phyloP scores from a whole-genome alignment of 208 protist species.

The Tetramitus jugosus region DNA sequence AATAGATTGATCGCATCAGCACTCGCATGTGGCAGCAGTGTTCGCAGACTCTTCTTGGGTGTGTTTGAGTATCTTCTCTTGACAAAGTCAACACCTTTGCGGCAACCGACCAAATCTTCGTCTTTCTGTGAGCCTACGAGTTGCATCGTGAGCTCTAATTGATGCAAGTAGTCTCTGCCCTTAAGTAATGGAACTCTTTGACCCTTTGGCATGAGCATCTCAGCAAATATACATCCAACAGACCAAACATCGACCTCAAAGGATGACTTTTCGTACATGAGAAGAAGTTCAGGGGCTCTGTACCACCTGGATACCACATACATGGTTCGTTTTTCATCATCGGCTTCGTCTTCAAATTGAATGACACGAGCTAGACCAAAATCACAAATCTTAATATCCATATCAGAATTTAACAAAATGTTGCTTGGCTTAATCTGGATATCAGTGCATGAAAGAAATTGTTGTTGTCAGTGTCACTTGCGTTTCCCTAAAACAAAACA shows the following conservation, averaged over 20 bases:
- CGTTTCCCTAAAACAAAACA: background rate
- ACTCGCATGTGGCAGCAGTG: background rate
- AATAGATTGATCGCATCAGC: constrained; percentile 32
- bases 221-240: constrained; percentile 73
- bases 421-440: background rate
- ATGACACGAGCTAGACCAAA: constrained; percentile 17
- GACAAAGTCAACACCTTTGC: background rate
- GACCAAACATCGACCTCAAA: constrained; percentile 76
- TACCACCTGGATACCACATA: constrained; percentile 47
- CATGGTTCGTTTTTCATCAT: background rate
- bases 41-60: background rate
- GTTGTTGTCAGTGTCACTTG: background rate
- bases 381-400: constrained; percentile 7
- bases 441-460: background rate
- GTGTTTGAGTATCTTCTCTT: background rate
- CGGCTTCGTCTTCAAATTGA: background rate
- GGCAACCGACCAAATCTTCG: background rate
- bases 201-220: constrained; percentile 47
- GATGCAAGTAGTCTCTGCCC: constrained; percentile 79
- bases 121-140: constrained; percentile 60
- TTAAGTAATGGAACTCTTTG: constrained; percentile 78
- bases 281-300: constrained; percentile 91
- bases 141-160: constrained; percentile 92
- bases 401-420: background rate
- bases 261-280: constrained; percentile 41